Evolutionary conservation across 257 asterid species (phyloP).

Genomic region (Hygrophila difformis): DNA sequence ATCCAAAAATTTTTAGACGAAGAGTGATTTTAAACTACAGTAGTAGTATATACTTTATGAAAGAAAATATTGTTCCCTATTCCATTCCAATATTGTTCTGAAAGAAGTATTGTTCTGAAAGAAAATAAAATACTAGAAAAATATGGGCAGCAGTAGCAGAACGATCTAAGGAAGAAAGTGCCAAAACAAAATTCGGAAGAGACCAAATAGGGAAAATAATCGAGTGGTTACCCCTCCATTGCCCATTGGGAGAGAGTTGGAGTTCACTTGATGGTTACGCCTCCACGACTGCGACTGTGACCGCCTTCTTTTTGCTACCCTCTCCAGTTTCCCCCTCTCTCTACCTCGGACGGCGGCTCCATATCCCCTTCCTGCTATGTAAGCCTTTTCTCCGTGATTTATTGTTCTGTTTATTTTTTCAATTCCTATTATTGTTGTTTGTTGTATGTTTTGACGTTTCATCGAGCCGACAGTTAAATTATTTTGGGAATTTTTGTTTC

Average conservation of each 20-base stretch:
- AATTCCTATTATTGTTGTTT: neutral
- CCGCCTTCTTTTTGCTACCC: neutral
- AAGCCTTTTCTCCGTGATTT: neutral
- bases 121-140: too few relatives aligned
- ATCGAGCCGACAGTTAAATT: constrained; percentile 10
- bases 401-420: neutral
- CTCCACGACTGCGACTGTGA: neutral
- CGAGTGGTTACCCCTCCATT: neutral
- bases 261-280: neutral
- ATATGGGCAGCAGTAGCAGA: too few relatives aligned
- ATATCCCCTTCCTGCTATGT: neutral
- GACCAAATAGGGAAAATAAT: neutral
- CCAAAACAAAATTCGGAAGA: too few relatives aligned
- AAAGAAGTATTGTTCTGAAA: too few relatives aligned
- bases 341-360: too few relatives aligned
- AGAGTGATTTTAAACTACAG: too few relatives aligned
- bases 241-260: too few relatives aligned
- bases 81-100: too few relatives aligned
- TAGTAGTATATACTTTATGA: too few relatives aligned
- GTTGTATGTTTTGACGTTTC: constrained; percentile 1
- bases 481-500: neutral
- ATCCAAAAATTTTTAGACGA: too few relatives aligned
- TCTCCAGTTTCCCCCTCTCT: neutral
- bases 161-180: too few relatives aligned
- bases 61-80: too few relatives aligned